These are phyloP conservation scores for Fusarium hostae DNA, from an alignment of 2,329 filamentous ascomycete species.

Conservation along the genomic window DNA sequence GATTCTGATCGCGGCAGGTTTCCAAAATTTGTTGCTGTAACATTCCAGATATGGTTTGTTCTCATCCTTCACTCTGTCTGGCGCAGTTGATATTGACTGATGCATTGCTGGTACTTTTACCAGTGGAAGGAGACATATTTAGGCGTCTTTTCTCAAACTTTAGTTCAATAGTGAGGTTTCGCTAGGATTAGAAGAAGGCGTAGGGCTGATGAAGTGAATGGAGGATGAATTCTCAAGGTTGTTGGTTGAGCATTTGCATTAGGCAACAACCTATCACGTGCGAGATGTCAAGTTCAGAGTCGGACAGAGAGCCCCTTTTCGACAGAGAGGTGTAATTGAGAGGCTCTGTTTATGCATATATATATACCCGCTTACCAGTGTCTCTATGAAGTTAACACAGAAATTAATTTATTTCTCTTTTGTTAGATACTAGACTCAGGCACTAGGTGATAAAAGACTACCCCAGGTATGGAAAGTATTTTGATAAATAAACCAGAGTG, in stretches of 20 bases:
- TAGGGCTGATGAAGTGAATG: rapidly evolving
- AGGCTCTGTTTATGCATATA: too few relatives aligned
- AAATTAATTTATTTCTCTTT: too few relatives aligned
- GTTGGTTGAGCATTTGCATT: not conserved
- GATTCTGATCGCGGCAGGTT: slow-evolving; percentile 13
- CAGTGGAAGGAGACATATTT: not conserved
- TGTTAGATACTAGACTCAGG: too few relatives aligned
- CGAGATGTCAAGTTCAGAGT: not conserved
- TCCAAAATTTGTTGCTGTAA: slow-evolving; percentile 21
- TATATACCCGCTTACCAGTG: too few relatives aligned
- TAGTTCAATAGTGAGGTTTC: rapidly evolving
- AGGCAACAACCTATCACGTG: not conserved
- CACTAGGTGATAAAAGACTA: too few relatives aligned
- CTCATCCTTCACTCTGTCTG: not conserved
- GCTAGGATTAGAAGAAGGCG: not conserved
- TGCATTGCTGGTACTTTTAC: not conserved
- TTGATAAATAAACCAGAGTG: too few relatives aligned
- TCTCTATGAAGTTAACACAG: too few relatives aligned
- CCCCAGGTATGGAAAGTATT: too few relatives aligned
- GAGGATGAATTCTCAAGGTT: not conserved
- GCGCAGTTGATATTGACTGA: not conserved
- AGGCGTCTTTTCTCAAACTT: rapidly evolving
- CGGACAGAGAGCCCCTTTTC: not conserved
- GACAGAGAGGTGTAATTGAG: not conserved
- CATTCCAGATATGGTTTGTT: slow-evolving; percentile 7